Percentiles rank a stretch among this genome's conserved stretches.
phyloP scores from a whole-genome alignment of 2,329 filamentous ascomycete genomes.

The Rutstroemia sp. region DNA sequence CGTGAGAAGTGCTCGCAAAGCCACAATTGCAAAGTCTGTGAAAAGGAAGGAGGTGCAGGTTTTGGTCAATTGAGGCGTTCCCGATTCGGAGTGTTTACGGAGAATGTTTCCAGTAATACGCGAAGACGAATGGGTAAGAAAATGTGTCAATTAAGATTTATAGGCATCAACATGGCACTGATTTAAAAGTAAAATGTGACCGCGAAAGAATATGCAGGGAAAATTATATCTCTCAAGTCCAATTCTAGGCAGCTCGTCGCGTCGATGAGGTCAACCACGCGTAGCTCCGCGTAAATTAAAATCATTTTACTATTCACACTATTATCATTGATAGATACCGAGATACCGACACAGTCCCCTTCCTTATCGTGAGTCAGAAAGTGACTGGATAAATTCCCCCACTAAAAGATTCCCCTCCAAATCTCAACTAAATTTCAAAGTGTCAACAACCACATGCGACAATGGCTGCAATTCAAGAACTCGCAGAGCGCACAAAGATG shows the following conservation, averaged over 20 bases:
- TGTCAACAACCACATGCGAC: conserved; percentile 2
- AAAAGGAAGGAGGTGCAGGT: neutral
- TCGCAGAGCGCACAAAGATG: conserved; percentile 43
- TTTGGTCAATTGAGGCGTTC: neutral
- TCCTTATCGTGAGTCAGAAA: neutral
- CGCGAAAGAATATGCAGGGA: neutral
- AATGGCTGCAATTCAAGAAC: conserved; percentile 36
- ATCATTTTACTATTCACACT: conserved; percentile 10
- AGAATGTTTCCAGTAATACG: too few species aligned
- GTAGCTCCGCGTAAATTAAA: conserved; percentile 16
- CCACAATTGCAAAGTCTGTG: conserved; percentile 22
- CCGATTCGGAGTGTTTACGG: too few species aligned
- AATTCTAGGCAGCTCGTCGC: conserved; percentile 4
- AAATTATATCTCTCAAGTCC: too few species aligned
- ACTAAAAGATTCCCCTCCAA: conserved; percentile 3
- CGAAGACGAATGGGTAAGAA: too few species aligned
- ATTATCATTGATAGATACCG: neutral
- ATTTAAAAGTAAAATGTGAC: neutral
- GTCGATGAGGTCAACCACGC: conserved; percentile 12
- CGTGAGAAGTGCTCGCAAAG: conserved; percentile 20
- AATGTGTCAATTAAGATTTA: too few species aligned
- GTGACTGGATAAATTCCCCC: conserved; percentile 2
- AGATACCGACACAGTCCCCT: neutral
- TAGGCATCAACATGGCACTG: too few species aligned
- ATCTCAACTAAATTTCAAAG: neutral